Evolutionary conservation across 208 protist genomes (phyloP), one percentile per base, ranked within the genome.

Genomic region (Wallacemonas sp.): DNA sequence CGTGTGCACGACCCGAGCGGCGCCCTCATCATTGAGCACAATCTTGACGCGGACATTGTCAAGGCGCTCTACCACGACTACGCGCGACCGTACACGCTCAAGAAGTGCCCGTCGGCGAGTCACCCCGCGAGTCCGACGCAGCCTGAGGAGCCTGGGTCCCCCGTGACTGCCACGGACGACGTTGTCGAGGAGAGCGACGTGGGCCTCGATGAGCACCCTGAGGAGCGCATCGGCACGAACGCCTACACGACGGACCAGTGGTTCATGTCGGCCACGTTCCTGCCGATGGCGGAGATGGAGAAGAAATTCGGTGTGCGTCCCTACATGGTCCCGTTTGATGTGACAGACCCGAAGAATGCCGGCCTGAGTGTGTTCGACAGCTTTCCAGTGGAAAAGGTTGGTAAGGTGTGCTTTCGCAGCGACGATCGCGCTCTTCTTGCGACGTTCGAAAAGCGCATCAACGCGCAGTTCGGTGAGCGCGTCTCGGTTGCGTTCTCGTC

Each of bases 381-480:
- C 0, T 88, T 89, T 54, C 87, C 87, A 14, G 29, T 74, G 6
- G 73, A 80, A 19, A 81, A 48, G 36, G 77, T 93, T 0, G 84
- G 79, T 19, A 93, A 93, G 73, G 57, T 93, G 21, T 87, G 76
- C 60, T 88, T 93, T 57, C 78, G 80, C 17, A 85, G 74, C 58
- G 39, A 55, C 1, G 71, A 87, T 63, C 41, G 38, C 27, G 54
- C 41, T 24, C 66, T 83, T 3, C 70, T 93, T 14, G 64, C 65
- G 27, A 24, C 48, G 16, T 75, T 82, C 33, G 83, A 93, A 41
- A 55, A 65, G 46, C 56, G 77, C 55, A 76, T 90, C 19, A 24
- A 38, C 36, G 58, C 46, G 26, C 71, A 71, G 8, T 85, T 85
- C 62, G 72, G 66, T 24, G 67, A 81, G 26, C 66, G 74, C 27